phyloP scores from a whole-genome alignment of 306 rosid species.

The Trifolium subterraneum region DNA sequence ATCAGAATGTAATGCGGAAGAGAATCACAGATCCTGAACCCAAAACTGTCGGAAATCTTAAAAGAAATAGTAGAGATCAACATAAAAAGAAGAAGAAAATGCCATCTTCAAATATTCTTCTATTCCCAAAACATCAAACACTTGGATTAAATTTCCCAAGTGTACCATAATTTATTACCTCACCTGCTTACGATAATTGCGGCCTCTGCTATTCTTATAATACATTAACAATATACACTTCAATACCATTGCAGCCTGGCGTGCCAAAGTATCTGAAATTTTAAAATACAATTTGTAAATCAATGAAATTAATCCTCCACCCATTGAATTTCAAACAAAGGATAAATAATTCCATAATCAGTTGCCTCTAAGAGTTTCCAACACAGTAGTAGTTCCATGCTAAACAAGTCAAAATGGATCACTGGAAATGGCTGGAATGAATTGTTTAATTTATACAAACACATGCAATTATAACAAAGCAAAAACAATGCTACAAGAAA shows the following conservation, averaged over 20 bases:
- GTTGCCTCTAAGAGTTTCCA: slow-evolving; percentile 13
- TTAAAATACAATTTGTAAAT: slow-evolving; percentile 37
- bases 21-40: slow-evolving; percentile 22
- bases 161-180: slow-evolving; percentile 40
- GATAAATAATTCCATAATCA: slow-evolving; percentile 22
- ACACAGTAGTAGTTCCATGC: neutral
- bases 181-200: slow-evolving; percentile 96
- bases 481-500: slow-evolving; percentile 13
- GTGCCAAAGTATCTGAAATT: slow-evolving; percentile 87
- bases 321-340: slow-evolving; percentile 13
- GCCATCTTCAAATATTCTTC: slow-evolving; percentile 27
- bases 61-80: neutral
- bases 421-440: slow-evolving; percentile 6
- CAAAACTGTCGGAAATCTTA: slow-evolving; percentile 4
- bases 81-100: slow-evolving; percentile 18
- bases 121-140: slow-evolving; percentile 11
- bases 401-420: neutral
- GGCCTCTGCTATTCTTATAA: slow-evolving; percentile 90
- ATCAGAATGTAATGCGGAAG: slow-evolving; percentile 38
- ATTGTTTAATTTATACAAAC: slow-evolving; percentile 5
- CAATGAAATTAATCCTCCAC: slow-evolving; percentile 9
- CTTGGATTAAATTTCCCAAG: slow-evolving; percentile 15
- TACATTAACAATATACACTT: slow-evolving; percentile 84
- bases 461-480: neutral
- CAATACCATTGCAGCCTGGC: slow-evolving; percentile 87